Evolutionary conservation across 495 filamentous ascomycete genomes (phyloP).

Genomic region (Penicillium ucsense): DNA sequence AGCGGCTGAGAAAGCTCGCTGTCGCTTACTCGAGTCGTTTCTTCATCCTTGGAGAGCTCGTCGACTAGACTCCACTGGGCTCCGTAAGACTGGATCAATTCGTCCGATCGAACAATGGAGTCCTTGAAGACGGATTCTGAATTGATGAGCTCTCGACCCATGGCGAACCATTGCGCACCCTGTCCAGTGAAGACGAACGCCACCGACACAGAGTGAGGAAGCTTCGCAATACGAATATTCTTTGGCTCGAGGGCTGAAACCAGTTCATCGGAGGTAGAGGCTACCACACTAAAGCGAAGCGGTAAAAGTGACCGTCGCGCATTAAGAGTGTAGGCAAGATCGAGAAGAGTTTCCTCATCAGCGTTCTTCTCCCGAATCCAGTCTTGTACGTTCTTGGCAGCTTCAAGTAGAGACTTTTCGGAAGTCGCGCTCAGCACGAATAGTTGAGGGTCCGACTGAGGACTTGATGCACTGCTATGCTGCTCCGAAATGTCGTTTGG

Average conservation of each 20-base stretch:
- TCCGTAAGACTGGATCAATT: neutral
- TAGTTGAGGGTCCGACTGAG: neutral
- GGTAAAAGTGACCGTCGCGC: neutral
- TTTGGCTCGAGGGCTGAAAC: neutral
- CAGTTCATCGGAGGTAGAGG: neutral
- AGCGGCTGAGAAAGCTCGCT: constrained; percentile 1
- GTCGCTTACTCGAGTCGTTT: neutral
- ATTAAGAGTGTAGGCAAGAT: neutral
- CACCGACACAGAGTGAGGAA: neutral
- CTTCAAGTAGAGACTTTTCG: neutral
- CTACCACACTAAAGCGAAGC: neutral
- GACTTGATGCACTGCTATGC: neutral
- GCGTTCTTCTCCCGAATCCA: neutral
- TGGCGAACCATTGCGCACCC: constrained; percentile 5
- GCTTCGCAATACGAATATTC: neutral
- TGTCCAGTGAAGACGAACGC: constrained; percentile 2
- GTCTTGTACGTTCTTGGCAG: neutral
- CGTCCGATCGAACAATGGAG: neutral
- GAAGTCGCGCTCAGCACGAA: neutral
- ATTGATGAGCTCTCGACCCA: constrained; percentile 3
- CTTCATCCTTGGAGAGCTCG: neutral
- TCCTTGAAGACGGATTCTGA: neutral
- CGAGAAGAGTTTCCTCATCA: neutral
- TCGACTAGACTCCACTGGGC: neutral
- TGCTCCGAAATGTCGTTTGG: neutral